Evolutionary conservation across 345 rosid species (phyloP), one percentile per base, ranked within the genome.

Genomic region (Moringa oleifera): DNA sequence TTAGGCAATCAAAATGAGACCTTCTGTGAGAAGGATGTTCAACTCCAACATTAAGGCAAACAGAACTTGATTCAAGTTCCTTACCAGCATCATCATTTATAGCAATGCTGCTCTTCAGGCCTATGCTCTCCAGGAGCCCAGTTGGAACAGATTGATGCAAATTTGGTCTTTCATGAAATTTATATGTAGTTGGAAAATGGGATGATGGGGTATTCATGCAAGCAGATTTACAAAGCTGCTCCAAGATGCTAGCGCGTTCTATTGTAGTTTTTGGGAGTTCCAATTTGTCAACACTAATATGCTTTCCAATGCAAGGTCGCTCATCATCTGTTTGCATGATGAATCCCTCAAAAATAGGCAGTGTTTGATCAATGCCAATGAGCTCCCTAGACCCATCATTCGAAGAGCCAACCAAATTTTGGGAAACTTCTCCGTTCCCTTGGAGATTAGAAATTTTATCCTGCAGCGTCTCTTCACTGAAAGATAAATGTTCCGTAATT

Each of bases 211-310:
- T 85, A 67, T 56, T 66, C 69, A 70, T 37, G 77, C 82, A 68
- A 70, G 83, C 79, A 62, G 97, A 88, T 80, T 77, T 83, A 64
- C 85, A 76, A 59, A 88, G 83, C 86, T 71, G 74, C 79, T 90
- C 89, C 61, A 83, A 54, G 24, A 72, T 45, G 63, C 86, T 73
- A 61, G 83, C 84, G 71, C 75, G 76, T 74, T 85, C 90, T 41
- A 75, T 62, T 58, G 83, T 67, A 62, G 73, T 71, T 63, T 71
- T 79, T 66, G 85, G 78, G 75, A 81, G 80, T 45, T 79, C 81
- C 59, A 77, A 71, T 22, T 62, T 71, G 41, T 77, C 86, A 59
- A 83, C 83, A 53, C 73, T 66, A 58, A 68, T 76, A 58, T 36
- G 74, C 63, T 70, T 70, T 47, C 69, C 62, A 6, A 49, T 53